These are phyloP conservation scores for Camillea tinctor DNA, from an alignment of 2,329 filamentous ascomycete species.

Conservation along the genomic window DNA sequence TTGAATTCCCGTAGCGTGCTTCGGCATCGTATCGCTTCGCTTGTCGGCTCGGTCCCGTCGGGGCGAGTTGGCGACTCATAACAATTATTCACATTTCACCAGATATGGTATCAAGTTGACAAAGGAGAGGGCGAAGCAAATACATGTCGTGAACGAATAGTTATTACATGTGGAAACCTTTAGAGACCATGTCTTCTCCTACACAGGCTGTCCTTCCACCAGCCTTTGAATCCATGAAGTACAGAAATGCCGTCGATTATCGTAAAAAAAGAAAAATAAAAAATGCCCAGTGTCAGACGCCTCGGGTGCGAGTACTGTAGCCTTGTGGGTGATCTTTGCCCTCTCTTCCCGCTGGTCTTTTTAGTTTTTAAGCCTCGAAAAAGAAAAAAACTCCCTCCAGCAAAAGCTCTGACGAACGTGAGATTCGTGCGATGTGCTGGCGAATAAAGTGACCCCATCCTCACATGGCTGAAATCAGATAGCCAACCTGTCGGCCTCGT, in stretches of 20 bases:
- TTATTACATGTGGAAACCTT: conserved; percentile 49
- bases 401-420: conserved; percentile 16
- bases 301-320: conserved; percentile 24
- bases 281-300: conserved; percentile 15
- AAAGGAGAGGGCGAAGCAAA: conserved; percentile 34
- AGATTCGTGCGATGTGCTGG: conserved; percentile 14
- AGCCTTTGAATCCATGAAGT: conserved; percentile 25
- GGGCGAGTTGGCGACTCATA: background rate
- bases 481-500: conserved; percentile 22
- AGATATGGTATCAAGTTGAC: conserved; percentile 25
- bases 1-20: background rate
- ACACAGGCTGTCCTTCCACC: conserved; percentile 19
- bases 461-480: conserved; percentile 23
- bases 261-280: conserved; percentile 23
- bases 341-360: conserved; percentile 14
- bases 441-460: conserved; percentile 11
- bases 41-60: background rate
- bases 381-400: conserved; percentile 3
- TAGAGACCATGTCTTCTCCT: conserved; percentile 29
- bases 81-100: conserved; percentile 30
- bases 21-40: background rate
- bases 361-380: background rate
- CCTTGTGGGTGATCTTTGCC: conserved; percentile 15
- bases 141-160: conserved; percentile 40
- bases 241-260: conserved; percentile 33